Base-by-base conservation (phyloP, 1,139 yeast genomes). In the Hyphopichia buzzinii region DNA sequence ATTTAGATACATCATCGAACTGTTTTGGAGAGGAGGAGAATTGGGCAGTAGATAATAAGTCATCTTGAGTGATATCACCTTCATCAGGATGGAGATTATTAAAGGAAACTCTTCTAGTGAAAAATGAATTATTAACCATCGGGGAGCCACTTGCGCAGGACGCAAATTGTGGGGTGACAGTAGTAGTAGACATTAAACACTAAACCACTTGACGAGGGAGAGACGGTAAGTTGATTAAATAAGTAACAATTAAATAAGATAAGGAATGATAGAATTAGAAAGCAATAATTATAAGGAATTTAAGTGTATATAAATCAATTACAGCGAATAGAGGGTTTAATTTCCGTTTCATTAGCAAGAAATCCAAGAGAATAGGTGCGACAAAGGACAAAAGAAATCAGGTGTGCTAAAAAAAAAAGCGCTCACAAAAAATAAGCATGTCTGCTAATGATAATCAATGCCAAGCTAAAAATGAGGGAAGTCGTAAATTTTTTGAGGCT, bases 91-190 rank as follows among this genome's bases (percentile, higher is more conserved):
- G 53, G 34, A 70, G 45, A 43, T 68, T 71, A 46, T 67, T 68
- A 52, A 71, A 71, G n/a, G 74, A 67, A 2, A 71, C 77, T 39
- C 74, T 50, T 43, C 74, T 47, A 8, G 65, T 44, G 47, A 57
- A 55, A 30, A 43, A n/a, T 8, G 27, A 8, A 11, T 25, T 25
- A 25, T 12, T 25, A 6, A 11, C 12, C 10, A 25, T 12, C 12
- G 14, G 5, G 10, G 27, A n/a, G 13, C 14, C 14, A 27, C 14
- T 11, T 16, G 30, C 23, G 23, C 23, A 19, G 6, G 23, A 19
- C 23, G 23, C 23, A 19, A 7, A 7, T 19, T 19, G 23, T 19
- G 23, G 23, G 23, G 23, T 19, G 23, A 19, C 6, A 7, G 23
- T 19, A 10, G 23, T 10, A 19, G 23, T 19, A 7, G 23, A 19